phyloP scores from a whole-genome alignment of 345 rosid genomes.

The Eucalyptus albens region DNA sequence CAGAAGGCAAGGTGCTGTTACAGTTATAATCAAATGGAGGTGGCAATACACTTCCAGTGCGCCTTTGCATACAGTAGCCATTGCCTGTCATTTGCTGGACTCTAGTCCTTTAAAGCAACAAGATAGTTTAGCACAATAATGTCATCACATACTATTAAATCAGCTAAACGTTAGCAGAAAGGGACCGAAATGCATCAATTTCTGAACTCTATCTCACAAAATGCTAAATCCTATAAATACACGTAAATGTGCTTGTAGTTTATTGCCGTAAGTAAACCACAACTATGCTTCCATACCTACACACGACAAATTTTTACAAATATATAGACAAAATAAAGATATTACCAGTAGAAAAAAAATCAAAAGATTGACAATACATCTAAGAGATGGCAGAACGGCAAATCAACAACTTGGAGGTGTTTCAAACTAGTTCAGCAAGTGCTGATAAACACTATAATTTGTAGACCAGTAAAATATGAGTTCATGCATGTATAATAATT shows the following conservation, averaged over 20 bases:
- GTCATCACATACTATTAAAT: neutral
- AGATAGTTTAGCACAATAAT: slow-evolving; percentile 8
- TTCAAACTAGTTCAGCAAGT: neutral
- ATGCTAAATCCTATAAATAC: neutral
- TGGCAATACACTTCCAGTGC: slow-evolving; percentile 63
- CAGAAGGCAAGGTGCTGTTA: slow-evolving; percentile 23
- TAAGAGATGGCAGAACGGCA: neutral
- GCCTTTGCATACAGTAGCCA: slow-evolving; percentile 31
- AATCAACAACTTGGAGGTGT: neutral
- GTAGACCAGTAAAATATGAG: neutral
- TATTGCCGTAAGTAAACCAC: neutral
- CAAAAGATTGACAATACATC: neutral
- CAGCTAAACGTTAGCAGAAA: neutral
- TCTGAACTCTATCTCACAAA: neutral
- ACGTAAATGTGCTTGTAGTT: neutral
- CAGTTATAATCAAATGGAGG: slow-evolving; percentile 65
- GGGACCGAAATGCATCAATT: neutral
- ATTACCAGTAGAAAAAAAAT: neutral
- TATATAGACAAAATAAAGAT: neutral
- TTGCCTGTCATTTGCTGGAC: slow-evolving; percentile 76
- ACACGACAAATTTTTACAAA: neutral
- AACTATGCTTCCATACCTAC: neutral
- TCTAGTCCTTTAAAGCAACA: slow-evolving; percentile 42
- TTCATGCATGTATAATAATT: neutral
- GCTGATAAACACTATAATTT: neutral